A percentile compares a stretch with the other conserved stretches of the same genome.
Evolutionary conservation across 129 eudicot species (phyloP).

Genomic region (Flaveria linearis): DNA sequence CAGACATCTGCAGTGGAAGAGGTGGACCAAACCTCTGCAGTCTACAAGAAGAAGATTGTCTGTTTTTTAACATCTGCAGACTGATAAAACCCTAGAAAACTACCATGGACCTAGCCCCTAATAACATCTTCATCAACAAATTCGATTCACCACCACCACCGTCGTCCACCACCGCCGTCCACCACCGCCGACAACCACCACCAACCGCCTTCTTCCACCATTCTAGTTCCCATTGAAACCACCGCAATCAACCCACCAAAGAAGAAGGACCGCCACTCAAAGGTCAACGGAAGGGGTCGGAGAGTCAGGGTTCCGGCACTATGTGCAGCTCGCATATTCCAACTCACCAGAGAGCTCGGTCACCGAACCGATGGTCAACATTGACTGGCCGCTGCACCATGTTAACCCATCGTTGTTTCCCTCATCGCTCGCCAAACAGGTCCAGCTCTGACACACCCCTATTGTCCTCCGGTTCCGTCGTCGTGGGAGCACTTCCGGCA

Average conservation of each 20-base stretch:
- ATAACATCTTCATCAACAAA: constrained; percentile 4
- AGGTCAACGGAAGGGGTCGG: constrained; percentile 46
- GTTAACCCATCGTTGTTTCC: constrained; percentile 39
- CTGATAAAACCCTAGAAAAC: constrained; percentile 22
- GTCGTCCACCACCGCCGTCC: constrained; percentile 19
- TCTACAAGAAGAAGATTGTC: no score
- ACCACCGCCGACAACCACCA: constrained; percentile 1
- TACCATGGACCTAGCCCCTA: constrained; percentile 27
- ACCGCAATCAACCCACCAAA: neutral
- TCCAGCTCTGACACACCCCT: no score
- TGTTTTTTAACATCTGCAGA: no score
- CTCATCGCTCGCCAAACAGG: neutral
- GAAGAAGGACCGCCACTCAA: constrained; percentile 37
- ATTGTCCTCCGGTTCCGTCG: no score
- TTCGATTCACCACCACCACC: constrained; percentile 18
- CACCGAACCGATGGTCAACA: constrained; percentile 48
- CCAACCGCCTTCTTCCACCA: neutral
- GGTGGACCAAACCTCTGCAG: no score
- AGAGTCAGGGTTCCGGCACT: constrained; percentile 47
- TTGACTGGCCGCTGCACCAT: constrained; percentile 52
- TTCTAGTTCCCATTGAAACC: neutral
- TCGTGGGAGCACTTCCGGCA: neutral
- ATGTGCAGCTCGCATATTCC: constrained; percentile 59
- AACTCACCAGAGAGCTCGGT: constrained; percentile 51
- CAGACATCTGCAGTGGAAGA: no score